A percentile compares a stretch with the other conserved stretches of the same genome.
phyloP scores from a whole-genome alignment of 169 alveolate species.

The Plasmodium ovale region DNA sequence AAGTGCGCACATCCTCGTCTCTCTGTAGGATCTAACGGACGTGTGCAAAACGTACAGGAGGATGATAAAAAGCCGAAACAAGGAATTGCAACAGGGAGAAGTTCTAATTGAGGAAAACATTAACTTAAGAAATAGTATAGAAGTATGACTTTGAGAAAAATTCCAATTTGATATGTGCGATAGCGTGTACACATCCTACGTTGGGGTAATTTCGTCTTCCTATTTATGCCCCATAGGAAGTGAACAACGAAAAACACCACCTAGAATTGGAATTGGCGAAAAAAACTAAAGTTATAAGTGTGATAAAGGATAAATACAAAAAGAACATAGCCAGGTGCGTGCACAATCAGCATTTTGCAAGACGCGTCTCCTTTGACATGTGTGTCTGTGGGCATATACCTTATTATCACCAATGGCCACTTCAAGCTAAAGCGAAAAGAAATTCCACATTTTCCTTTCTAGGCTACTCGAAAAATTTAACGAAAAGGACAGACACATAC shows the following conservation, averaged over 20 bases:
- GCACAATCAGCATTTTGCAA: too few relatives aligned
- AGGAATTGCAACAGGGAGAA: conserved; percentile 43
- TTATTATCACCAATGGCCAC: not conserved
- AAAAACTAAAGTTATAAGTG: conserved; percentile 38
- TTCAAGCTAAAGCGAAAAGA: not conserved
- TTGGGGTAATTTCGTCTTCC: not conserved
- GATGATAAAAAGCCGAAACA: conserved; percentile 60
- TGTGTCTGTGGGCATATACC: too few relatives aligned
- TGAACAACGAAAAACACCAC: conserved; percentile 34
- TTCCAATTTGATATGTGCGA: not conserved
- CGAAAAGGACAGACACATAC: conserved; percentile 62
- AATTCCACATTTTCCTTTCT: conserved; percentile 3
- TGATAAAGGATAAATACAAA: conserved; percentile 61
- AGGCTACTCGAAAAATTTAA: conserved; percentile 51
- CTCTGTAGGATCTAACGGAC: conserved; percentile 47
- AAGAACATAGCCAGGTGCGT: conserved; percentile 43
- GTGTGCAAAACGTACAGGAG: conserved; percentile 42
- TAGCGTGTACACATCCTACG: not conserved
- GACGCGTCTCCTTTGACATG: too few relatives aligned
- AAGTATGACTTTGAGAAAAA: conserved; percentile 8
- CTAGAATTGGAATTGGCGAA: conserved; percentile 36
- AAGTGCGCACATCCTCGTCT: not conserved
- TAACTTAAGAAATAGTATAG: conserved; percentile 37
- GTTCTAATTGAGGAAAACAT: conserved; percentile 44
- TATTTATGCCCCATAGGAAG: conserved; percentile 2